Evolutionary conservation across 163 green algal species (phyloP).

Genomic region (Chlamydomonas reinhardtii): DNA sequence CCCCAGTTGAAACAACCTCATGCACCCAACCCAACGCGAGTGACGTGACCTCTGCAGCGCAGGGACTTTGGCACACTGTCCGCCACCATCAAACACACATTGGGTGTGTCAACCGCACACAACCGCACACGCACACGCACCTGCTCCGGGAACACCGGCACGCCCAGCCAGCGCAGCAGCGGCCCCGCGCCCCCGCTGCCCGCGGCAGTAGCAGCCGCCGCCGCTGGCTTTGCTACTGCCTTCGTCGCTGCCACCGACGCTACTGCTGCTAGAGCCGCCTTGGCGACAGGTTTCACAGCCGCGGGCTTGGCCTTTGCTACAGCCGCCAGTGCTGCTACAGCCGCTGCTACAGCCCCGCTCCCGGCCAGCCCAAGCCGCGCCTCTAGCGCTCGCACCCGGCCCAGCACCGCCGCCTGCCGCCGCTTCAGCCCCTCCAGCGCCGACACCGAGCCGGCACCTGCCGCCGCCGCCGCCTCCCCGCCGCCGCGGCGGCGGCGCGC

Average conservation of each 20-base stretch:
- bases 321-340: too few relatives aligned
- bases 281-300: neutral
- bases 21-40: too few relatives aligned
- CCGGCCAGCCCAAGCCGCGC: too few relatives aligned
- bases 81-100: neutral
- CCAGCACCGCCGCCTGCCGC: conserved; percentile 30
- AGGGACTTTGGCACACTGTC: too few relatives aligned
- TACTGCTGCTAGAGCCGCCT: neutral
- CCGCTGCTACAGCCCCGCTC: too few relatives aligned
- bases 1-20: too few relatives aligned
- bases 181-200: too few relatives aligned
- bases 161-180: too few relatives aligned
- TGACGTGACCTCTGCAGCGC: too few relatives aligned
- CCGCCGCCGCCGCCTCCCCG: neutral
- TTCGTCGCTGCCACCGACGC: neutral
- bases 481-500: neutral
- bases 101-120: too few relatives aligned
- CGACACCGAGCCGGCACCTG: neutral
- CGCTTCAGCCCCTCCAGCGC: conserved; percentile 1
- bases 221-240: neutral
- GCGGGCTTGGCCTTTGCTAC: neutral
- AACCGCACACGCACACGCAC: too few relatives aligned
- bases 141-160: neutral
- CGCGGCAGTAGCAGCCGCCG: neutral
- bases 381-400: conserved; percentile 5